A percentile compares a stretch with the other conserved stretches of the same genome.
Conservation (phyloP, 768 basidiomycete species). For the Mycena venus region DNA sequence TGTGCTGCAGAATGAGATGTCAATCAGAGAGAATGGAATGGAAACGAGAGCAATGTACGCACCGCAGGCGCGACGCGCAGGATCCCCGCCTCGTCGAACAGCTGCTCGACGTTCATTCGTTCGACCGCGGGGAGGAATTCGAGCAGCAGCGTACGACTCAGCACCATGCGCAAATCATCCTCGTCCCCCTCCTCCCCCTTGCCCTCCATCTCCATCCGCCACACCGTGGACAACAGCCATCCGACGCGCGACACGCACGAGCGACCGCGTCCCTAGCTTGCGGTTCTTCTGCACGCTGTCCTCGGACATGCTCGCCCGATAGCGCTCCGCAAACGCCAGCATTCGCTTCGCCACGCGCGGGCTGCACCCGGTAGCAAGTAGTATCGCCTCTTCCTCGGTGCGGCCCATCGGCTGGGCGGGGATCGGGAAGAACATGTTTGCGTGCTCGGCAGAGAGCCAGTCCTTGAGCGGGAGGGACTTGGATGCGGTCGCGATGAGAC, state of each 20-base stretch:
- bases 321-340: conserved; percentile 69
- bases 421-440: conserved; percentile 79
- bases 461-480: conserved; percentile 76
- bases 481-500: conserved; percentile 72
- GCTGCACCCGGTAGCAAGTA: conserved; percentile 65
- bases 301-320: conserved; percentile 65
- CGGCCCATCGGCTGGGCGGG: conserved; percentile 71
- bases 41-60: conserved; percentile 30
- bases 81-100: conserved; percentile 67
- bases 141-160: conserved; percentile 64
- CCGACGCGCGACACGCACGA: conserved; percentile 67
- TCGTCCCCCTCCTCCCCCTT: neutral
- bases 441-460: conserved; percentile 76
- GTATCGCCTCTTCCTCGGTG: conserved; percentile 63
- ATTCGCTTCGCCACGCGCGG: conserved; percentile 52
- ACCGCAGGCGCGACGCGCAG: conserved; percentile 57
- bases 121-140: conserved; percentile 76
- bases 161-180: conserved; percentile 59
- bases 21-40: neutral
- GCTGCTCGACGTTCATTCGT: conserved; percentile 62
- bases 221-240: conserved; percentile 58
- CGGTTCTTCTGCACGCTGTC: conserved; percentile 73
- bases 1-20: conserved; percentile 52
- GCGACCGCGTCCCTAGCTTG: conserved; percentile 71
- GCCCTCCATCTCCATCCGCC: conserved; percentile 45